Evolutionary conservation across 2,329 filamentous ascomycete genomes (phyloP).

Genomic region (Phyllosticta capitalensis): DNA sequence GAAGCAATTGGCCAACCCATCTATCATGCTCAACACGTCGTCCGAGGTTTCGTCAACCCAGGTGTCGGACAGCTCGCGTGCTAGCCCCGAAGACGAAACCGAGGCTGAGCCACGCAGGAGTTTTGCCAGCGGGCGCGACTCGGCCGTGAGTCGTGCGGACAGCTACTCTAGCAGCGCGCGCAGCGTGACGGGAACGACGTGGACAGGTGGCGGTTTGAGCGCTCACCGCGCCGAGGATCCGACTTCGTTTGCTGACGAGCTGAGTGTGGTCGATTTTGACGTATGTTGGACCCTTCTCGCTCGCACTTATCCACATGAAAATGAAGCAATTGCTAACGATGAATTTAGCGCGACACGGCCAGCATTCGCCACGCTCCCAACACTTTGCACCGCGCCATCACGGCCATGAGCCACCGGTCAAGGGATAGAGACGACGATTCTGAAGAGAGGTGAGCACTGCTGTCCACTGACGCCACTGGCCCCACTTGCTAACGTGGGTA

Average conservation of each 20-base stretch:
- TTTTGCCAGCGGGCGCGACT: constrained; percentile 10
- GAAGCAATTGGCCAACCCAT: constrained; percentile 74
- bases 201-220: not conserved
- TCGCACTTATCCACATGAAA: not conserved
- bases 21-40: constrained; percentile 47
- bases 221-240: not conserved
- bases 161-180: constrained; percentile 1
- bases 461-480: not conserved
- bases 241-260: constrained; percentile 24
- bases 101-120: constrained; percentile 6
- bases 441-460: constrained; percentile 16
- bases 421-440: constrained; percentile 11
- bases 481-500: not conserved
- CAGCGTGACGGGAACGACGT: constrained; percentile 2
- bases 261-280: constrained; percentile 3
- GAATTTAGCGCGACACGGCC: not conserved
- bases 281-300: not conserved
- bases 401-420: constrained; percentile 17
- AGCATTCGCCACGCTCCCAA: constrained; percentile 25
- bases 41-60: not conserved
- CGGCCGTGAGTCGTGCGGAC: constrained; percentile 5
- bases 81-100: constrained; percentile 17
- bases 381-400: constrained; percentile 24
- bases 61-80: constrained; percentile 18
- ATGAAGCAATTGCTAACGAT: not conserved